Evolutionary conservation across 345 rosid species (phyloP), one percentile per base, ranked within the genome.

Genomic region (Citrus trifoliata): DNA sequence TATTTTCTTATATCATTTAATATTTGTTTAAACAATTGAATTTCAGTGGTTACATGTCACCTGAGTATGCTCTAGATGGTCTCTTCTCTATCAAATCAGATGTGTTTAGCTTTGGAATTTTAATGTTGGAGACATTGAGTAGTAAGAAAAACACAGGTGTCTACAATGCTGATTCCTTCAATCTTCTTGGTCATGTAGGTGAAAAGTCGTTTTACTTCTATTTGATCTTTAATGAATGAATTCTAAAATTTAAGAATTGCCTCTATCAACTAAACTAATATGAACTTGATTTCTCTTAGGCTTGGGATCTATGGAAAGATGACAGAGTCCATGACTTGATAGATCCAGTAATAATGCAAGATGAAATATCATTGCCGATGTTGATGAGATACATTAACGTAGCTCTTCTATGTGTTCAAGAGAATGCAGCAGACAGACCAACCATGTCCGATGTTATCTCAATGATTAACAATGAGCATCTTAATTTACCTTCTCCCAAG

Each of bases 131-230:
- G 84, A 85, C 82, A 4, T 27, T 88, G 46, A 85, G 85, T 13
- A 84, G 94, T 37, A 80, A 79, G 76, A 87, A 80, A 74, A 90
- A 87, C 73, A 87, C 78, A 14, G 82, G 94, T 35, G 85, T 86
- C 67, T 62, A 83, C 71, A 82, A 80, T 24, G 27, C 80, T 9
- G 83, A 83, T 51, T 79, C 75, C 25, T 76, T 71, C 56, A 70
- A 79, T 70, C 83, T 82, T 78, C 78, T 83, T 6, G 78, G 82
- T 33, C 74, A 77, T 53, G 83, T 76, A 70, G 76, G 85, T 77
- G 28, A 21, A 46, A 12, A 4, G 6, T 0, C 5, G 24, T 55
- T 14, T 2, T 56, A 8, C 12, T 38, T 67, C 38, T 67, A 5
- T 32, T 46, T 46, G 5, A 46, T 46, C 51, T 46, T 46, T 22